Evolutionary conservation across 768 basidiomycete genomes (phyloP).

Genomic region (Pulveroboletus sp.): DNA sequence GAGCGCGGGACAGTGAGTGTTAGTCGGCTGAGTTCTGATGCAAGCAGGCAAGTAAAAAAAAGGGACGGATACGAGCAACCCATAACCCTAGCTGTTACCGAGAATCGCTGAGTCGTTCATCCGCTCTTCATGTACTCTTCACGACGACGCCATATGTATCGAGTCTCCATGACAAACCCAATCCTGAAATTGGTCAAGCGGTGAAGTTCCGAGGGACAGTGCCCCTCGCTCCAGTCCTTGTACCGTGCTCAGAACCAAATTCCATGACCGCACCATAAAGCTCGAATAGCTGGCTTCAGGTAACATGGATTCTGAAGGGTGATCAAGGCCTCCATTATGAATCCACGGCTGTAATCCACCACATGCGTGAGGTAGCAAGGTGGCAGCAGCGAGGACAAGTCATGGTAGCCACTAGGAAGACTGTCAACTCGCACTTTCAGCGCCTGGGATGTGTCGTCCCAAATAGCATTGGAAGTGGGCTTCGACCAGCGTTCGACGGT

Average conservation of each 20-base stretch:
- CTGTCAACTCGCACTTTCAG: slow-evolving; percentile 30
- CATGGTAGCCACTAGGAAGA: slow-evolving; percentile 25
- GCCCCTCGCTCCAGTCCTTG: slow-evolving; percentile 28
- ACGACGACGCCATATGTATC: slow-evolving; percentile 16
- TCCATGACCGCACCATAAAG: slow-evolving; percentile 30
- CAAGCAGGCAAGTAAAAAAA: slow-evolving; percentile 37
- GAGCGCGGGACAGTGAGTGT: slow-evolving; percentile 32
- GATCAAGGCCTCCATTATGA: slow-evolving; percentile 27
- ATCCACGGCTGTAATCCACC: slow-evolving; percentile 25
- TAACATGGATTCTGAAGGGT: slow-evolving; percentile 22
- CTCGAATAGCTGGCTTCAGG: slow-evolving; percentile 24
- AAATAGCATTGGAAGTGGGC: slow-evolving; percentile 18
- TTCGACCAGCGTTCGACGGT: slow-evolving; percentile 22
- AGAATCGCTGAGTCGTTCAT: slow-evolving; percentile 21
- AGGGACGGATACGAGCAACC: slow-evolving; percentile 40
- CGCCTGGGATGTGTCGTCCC: slow-evolving; percentile 24
- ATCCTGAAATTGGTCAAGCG: slow-evolving; percentile 33
- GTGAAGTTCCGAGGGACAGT: slow-evolving; percentile 30
- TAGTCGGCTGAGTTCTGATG: slow-evolving; percentile 33
- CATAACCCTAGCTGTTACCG: slow-evolving; percentile 25
- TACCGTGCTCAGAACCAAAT: slow-evolving; percentile 31
- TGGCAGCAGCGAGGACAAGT: slow-evolving; percentile 27
- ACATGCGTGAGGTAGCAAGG: slow-evolving; percentile 10
- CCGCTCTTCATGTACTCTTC: slow-evolving; percentile 21
- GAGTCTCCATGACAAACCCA: slow-evolving; percentile 26